Evolutionary conservation across 1,139 yeast genomes (phyloP).

Genomic region (Geotrichum histeridarum): DNA sequence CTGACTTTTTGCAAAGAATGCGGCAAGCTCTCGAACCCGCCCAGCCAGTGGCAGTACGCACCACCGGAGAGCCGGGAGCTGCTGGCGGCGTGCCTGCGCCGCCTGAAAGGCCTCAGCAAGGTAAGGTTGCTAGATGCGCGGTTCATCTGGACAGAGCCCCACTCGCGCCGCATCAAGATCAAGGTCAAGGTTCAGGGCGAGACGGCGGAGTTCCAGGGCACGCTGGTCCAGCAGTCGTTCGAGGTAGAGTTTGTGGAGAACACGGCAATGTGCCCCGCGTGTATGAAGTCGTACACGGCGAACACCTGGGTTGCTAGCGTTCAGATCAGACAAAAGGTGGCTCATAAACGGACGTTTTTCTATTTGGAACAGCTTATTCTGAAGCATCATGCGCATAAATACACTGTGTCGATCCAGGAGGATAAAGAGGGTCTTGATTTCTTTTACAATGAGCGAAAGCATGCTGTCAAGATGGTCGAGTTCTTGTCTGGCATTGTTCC

Average conservation of each 20-base stretch:
- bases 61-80: slow-evolving; percentile 89
- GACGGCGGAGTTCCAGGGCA: slow-evolving; percentile 66
- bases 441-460: slow-evolving; percentile 80
- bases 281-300: slow-evolving; percentile 94
- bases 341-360: slow-evolving; percentile 93
- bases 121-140: slow-evolving; percentile 89
- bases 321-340: slow-evolving; percentile 94
- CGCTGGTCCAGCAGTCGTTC: slow-evolving; percentile 88
- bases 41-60: slow-evolving; percentile 87
- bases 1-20: slow-evolving; percentile 94
- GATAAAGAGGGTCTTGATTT: slow-evolving; percentile 92
- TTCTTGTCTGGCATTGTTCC: slow-evolving; percentile 84
- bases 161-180: slow-evolving; percentile 86
- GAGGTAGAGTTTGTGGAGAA: slow-evolving; percentile 93
- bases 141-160: slow-evolving; percentile 98
- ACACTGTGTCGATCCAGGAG: slow-evolving; percentile 89
- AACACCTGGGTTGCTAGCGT: slow-evolving; percentile 99
- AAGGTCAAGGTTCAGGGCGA: slow-evolving; percentile 95
- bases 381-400: slow-evolving; percentile 87
- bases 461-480: slow-evolving; percentile 90
- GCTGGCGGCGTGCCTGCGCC: slow-evolving; percentile 80
- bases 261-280: slow-evolving; percentile 96
- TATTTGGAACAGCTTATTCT: slow-evolving; percentile 92
- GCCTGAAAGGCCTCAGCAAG: slow-evolving; percentile 80
- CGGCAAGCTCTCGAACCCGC: slow-evolving; percentile 89